These are phyloP conservation scores for Raphanus raphanistrum DNA, from an alignment of 345 rosid genomes.

Conservation along the genomic window DNA sequence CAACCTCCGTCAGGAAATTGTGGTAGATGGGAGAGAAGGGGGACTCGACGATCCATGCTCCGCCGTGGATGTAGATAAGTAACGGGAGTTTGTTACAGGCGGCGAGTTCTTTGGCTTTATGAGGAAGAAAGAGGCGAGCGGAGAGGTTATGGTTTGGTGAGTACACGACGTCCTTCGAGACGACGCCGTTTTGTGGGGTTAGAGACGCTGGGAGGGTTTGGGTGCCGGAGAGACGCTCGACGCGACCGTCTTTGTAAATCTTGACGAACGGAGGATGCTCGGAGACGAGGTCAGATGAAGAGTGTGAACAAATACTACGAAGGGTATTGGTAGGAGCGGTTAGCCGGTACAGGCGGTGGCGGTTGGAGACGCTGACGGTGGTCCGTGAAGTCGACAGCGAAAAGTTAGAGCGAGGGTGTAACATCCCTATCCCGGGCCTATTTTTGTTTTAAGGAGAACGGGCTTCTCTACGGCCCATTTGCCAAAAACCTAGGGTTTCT, in stretches of 20 bases:
- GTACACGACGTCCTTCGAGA: conserved; percentile 47
- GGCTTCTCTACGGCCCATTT: too few species aligned
- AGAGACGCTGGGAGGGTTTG: conserved; percentile 45
- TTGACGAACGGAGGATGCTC: conserved; percentile 39
- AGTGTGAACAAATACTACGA: not conserved
- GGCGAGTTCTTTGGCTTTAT: not conserved
- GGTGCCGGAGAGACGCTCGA: conserved; percentile 46
- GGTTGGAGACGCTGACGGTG: conserved; percentile 28
- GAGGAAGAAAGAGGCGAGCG: conserved; percentile 54
- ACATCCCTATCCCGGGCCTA: too few species aligned
- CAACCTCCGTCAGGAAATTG: conserved; percentile 37
- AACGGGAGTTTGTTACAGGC: conserved; percentile 37
- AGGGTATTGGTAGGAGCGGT: conserved; percentile 33
- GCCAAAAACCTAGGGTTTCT: too few species aligned
- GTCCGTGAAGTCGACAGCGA: conserved; percentile 22
- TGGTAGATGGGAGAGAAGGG: conserved; percentile 44
- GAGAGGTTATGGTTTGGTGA: conserved; percentile 31
- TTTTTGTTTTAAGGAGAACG: too few species aligned
- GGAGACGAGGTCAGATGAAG: conserved; percentile 21
- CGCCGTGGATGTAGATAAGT: conserved; percentile 60
- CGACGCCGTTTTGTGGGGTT: conserved; percentile 36
- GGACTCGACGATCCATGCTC: conserved; percentile 46
- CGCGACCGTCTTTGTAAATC: conserved; percentile 48
- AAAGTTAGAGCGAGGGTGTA: conserved; percentile 20
- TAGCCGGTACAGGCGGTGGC: conserved; percentile 19